These are phyloP conservation scores for Thelephora terrestris DNA, from an alignment of 1,284 basidiomycete genomes.

Conservation along the genomic window DNA sequence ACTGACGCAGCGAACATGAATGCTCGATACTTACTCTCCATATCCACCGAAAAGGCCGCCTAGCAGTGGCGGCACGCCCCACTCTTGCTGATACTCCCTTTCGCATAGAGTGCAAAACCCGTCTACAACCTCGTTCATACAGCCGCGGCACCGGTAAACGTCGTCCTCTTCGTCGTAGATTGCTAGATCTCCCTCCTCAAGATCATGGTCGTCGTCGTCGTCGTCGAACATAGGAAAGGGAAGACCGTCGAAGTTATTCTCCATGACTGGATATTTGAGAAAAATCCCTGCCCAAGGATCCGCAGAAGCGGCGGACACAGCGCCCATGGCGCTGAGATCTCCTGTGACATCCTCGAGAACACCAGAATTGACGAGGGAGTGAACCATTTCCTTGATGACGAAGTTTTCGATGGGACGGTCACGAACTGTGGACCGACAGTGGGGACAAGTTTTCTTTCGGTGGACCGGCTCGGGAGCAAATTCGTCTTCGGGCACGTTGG, in stretches of 20 bases:
- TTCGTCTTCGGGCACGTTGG: slow-evolving; percentile 14
- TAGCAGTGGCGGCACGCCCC: not conserved
- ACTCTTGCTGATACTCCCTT: slow-evolving; percentile 32
- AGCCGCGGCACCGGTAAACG: slow-evolving; percentile 62
- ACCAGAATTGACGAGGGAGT: slow-evolving; percentile 38
- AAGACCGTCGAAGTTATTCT: not conserved
- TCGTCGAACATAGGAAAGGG: slow-evolving; percentile 3
- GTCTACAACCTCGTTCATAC: slow-evolving; percentile 65
- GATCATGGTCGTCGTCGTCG: slow-evolving; percentile 11
- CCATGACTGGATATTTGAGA: slow-evolving; percentile 11
- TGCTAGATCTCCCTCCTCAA: slow-evolving; percentile 30
- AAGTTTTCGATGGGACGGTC: slow-evolving; percentile 64
- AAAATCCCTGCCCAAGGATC: slow-evolving; percentile 61
- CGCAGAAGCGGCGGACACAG: slow-evolving; percentile 6
- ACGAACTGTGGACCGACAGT: slow-evolving; percentile 52
- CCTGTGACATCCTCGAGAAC: slow-evolving; percentile 20
- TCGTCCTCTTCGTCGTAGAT: slow-evolving; percentile 62
- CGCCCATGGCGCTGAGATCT: slow-evolving; percentile 11
- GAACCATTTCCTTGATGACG: slow-evolving; percentile 58
- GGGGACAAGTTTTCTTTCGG: slow-evolving; percentile 61
- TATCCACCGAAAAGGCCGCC: slow-evolving; percentile 1
- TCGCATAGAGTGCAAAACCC: slow-evolving; percentile 51
- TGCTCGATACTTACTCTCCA: slow-evolving; percentile 2
- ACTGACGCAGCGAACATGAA: not conserved
- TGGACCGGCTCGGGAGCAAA: slow-evolving; percentile 16